Evolutionary conservation across 768 basidiomycete species (phyloP).

Genomic region (Pleurotus tuber-regium): DNA sequence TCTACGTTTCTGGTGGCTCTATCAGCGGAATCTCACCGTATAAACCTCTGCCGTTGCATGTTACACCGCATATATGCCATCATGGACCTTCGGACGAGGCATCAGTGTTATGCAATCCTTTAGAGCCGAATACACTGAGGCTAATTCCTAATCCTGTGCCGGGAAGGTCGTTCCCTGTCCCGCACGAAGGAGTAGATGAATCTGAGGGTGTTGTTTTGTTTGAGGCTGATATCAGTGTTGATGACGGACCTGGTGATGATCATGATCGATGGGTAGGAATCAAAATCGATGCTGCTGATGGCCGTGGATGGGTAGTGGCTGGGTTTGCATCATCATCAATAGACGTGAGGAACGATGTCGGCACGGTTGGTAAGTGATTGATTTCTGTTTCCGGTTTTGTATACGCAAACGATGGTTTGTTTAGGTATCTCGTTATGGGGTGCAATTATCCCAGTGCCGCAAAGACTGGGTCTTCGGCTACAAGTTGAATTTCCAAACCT

Average conservation of each 20-base stretch:
- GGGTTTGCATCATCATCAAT: constrained; percentile 42
- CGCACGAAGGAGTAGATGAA: constrained; percentile 69
- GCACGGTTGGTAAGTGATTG: constrained; percentile 42
- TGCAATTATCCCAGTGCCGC: constrained; percentile 31
- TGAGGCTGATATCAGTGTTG: constrained; percentile 41
- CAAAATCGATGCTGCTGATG: constrained; percentile 45
- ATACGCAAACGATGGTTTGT: constrained; percentile 13
- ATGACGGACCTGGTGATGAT: constrained; percentile 9
- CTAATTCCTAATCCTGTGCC: constrained; percentile 62
- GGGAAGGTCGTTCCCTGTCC: constrained; percentile 58
- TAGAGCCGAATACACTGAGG: constrained; percentile 48
- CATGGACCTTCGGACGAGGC: constrained; percentile 17
- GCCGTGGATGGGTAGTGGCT: constrained; percentile 61
- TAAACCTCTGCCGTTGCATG: constrained; percentile 39
- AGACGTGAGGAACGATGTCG: constrained; percentile 28
- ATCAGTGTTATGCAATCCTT: constrained; percentile 31
- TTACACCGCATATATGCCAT: constrained; percentile 47
- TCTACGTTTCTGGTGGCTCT: constrained; percentile 63
- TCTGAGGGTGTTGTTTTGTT: constrained; percentile 71
- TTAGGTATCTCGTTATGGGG: constrained; percentile 40
- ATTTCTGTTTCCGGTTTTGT: constrained; percentile 8
- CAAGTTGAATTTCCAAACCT: constrained; percentile 53
- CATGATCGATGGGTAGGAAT: constrained; percentile 53
- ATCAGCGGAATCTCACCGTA: constrained; percentile 51
- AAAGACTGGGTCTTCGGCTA: constrained; percentile 33